Conservation (phyloP, 345 rosid species). For the Schrenkiella parvula region DNA sequence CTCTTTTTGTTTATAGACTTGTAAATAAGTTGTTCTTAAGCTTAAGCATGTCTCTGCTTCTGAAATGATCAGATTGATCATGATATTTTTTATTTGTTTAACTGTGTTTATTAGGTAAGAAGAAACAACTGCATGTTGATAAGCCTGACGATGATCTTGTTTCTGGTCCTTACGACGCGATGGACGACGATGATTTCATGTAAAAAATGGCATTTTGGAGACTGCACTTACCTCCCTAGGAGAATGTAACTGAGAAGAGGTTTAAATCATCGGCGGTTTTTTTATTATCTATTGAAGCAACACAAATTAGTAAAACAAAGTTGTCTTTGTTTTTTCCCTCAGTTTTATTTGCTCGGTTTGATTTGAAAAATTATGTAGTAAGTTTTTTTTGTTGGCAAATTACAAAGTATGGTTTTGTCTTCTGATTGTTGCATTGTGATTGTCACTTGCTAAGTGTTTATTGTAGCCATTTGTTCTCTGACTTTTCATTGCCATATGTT, state of each 20-base stretch:
- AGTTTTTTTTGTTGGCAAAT: too few species aligned
- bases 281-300: neutral
- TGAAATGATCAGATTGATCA: neutral
- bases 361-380: too few species aligned
- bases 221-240: neutral
- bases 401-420: too few species aligned
- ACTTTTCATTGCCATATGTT: too few species aligned
- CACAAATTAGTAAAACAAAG: neutral
- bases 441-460: too few species aligned
- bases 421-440: too few species aligned
- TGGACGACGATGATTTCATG: slow-evolving; percentile 14
- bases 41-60: neutral
- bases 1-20: neutral
- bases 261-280: neutral
- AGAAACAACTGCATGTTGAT: slow-evolving; percentile 1
- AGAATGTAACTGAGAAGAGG: neutral
- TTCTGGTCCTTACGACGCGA: neutral
- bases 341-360: neutral
- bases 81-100: neutral
- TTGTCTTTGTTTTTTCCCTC: neutral
- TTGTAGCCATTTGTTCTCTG: too few species aligned
- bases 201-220: neutral
- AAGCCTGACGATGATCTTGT: slow-evolving; percentile 6
- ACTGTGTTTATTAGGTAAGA: neutral
- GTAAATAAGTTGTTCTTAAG: neutral